Base-by-base conservation (phyloP, 2,329 filamentous ascomycete species). In the Fusarium sp. region DNA sequence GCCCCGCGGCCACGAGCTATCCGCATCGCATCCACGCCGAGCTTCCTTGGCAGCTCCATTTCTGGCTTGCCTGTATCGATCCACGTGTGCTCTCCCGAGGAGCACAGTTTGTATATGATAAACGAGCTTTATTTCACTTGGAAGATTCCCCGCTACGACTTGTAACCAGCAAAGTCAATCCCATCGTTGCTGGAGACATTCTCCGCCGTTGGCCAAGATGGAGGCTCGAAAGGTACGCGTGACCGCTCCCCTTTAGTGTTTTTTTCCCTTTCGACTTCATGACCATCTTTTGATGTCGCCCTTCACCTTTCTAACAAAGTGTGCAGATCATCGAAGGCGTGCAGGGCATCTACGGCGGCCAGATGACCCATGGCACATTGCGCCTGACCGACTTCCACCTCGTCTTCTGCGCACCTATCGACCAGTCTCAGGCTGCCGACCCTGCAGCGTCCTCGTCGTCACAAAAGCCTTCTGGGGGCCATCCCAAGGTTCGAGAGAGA, bases 331-430 rank as follows among this genome's bases (percentile, higher is more conserved):
- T 84, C 73, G 86, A 91, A 67, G 80, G 86, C 77, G 87, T 90
- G 61, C 85, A 88, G 68, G 85, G 87, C 74, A 83, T 89, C 69
- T 84, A 87, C 68, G 84, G 84, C 58, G 89, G 88, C 74, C 83
- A 86, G 70, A 83, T 83, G 56, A 85, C 85, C 31, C 80, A 80
- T 23, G 87, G 87, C 67, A 87, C 84, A 65, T 80, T 90, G 58
- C 85, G 88, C 74, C 81, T 90, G 61, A 88, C 87, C 67, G 84
- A 88, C 75, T 89, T 87, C 77, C 89, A 91, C 78, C 82, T 87
- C 67, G 81, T 87, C 59, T 87, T 87, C 74, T 83, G 79, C 69
- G 83, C 79, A 42, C 83, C 81, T 42, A 76, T 75, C 53, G 80
- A 76, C 50, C 77, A 76, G 69, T 73, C 72, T 61, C 77, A 76